A percentile compares a stretch with the other conserved stretches of the same genome.
These are phyloP conservation scores for Datisca glomerata DNA, from an alignment of 306 rosid genomes.

Conservation along the genomic window DNA sequence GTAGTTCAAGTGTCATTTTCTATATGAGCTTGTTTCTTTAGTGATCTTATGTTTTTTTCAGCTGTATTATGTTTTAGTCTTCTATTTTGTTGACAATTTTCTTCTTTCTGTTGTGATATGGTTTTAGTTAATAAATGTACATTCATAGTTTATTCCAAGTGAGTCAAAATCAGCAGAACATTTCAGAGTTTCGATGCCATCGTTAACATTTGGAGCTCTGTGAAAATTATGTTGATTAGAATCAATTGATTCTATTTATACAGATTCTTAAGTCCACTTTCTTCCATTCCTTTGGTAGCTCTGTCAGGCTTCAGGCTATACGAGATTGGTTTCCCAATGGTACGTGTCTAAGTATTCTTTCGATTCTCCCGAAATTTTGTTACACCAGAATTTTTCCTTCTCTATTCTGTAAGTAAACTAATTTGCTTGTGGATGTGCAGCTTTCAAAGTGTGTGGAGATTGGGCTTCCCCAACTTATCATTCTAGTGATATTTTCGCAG, in stretches of 20 bases:
- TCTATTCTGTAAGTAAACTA: no score
- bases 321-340: constrained; percentile 82
- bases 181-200: background rate
- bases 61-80: no score
- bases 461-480: constrained; percentile 71
- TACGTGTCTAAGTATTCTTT: constrained; percentile 20
- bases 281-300: constrained; percentile 82
- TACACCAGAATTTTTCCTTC: no score
- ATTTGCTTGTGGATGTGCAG: constrained; percentile 36
- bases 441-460: constrained; percentile 84
- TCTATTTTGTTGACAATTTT: no score
- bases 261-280: constrained; percentile 81
- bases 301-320: constrained; percentile 81
- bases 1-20: no score
- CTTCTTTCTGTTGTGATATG: no score
- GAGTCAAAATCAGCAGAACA: background rate
- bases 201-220: background rate
- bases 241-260: constrained; percentile 15
- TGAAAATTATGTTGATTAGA: no score
- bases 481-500: constrained; percentile 71
- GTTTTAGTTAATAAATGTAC: no score
- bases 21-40: no score
- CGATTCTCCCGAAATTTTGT: no score
- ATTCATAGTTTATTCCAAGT: no score
- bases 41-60: no score